Conservation (phyloP, 306 rosid genomes). For the Ceratonia siliqua region DNA sequence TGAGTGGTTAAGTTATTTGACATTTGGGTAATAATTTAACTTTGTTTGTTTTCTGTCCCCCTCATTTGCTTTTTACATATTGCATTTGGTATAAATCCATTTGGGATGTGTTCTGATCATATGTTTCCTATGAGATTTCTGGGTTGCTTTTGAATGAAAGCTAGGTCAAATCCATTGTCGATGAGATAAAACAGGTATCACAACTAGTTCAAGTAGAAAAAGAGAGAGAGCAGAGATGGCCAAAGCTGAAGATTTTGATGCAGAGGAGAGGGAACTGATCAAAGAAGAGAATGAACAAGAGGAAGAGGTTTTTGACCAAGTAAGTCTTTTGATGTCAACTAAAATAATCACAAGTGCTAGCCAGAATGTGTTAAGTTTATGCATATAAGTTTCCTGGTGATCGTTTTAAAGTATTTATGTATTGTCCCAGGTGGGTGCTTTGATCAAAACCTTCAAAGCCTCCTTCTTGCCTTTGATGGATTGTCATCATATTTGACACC, state of each 20-base stretch:
- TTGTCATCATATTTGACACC: conserved; percentile 66
- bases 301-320: conserved; percentile 77
- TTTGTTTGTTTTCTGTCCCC: neutral
- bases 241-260: too few species aligned
- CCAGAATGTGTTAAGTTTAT: neutral
- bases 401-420: neutral
- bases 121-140: conserved; percentile 46
- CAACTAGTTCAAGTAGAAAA: conserved; percentile 68
- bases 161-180: conserved; percentile 66
- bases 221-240: conserved; percentile 68
- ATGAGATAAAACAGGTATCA: conserved; percentile 69
- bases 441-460: conserved; percentile 67
- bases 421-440: conserved; percentile 57
- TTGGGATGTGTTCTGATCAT: neutral
- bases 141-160: too few species aligned
- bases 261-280: conserved; percentile 62
- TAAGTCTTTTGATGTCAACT: too few species aligned
- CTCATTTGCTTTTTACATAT: neutral
- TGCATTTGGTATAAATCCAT: neutral
- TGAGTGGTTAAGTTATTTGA: neutral
- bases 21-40: neutral
- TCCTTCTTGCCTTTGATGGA: conserved; percentile 73
- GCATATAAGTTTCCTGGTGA: neutral
- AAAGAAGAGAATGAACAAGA: conserved; percentile 75
- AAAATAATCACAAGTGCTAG: too few species aligned